Evolutionary conservation across 2,329 filamentous ascomycete species (phyloP), one percentile per base, ranked within the genome.

Genomic region (Hypoxylon sp.): DNA sequence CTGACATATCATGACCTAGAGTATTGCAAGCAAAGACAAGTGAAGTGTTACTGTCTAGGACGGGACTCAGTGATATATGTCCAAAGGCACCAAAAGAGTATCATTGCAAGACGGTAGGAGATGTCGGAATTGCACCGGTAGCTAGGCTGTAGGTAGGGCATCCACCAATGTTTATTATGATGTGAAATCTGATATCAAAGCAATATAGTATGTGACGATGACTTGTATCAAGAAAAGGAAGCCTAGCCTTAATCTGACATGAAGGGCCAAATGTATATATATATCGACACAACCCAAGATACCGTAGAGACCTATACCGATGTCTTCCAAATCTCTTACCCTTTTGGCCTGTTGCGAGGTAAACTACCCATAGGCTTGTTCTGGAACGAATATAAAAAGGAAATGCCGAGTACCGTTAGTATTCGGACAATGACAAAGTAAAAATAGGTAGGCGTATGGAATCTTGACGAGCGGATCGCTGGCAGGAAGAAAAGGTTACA

Each of bases 361-460:
- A 59, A 56, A 64, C 58, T 65, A 62, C 58, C 64, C 10, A 32
- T 34, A 32, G 34, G 50, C 43, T 59, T 56, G 13, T 37, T 28
- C 20, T 26, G 34, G 32, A 54, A 34, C 13, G 24, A 20, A 56
- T 34, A 10, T n/a, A 48, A 41, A 51, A 19, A 57, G 52, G 37
- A 17, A 30, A 5, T 28, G 20, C 17, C 39, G 46, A 19, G 34
- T 50, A 54, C n/a, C 4, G 26, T 56, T 22, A 56, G 51, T 51
- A 51, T 28, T 59, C 30, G 20, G 41, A 51, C 20, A 47, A 15
- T 47, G 30, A 49, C 24, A 28, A 53, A 54, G 26, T 22, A 30
- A n/a, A 65, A 22, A 56, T 30, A 32, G 19, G 17, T 19, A 6
- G 15, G 19, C 17, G n/a, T n/a, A n/a, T 15, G 39, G 30, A 24